Base-by-base conservation (phyloP, 179 eudicot species). In the Beta macrorhiza region DNA sequence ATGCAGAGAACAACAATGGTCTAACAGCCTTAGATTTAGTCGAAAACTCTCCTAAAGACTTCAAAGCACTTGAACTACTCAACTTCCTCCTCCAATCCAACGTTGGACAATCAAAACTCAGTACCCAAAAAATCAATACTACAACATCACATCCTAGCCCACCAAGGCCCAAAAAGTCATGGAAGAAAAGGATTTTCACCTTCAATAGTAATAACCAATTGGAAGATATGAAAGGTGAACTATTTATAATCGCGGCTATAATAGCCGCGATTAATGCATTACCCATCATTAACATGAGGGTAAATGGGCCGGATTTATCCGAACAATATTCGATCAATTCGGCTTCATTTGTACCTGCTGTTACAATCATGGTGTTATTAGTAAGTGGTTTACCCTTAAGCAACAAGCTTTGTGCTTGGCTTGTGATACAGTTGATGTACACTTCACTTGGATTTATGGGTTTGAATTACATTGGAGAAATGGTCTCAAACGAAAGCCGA, bases 11-110 rank as follows among this genome's bases (percentile, higher is more conserved):
- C 78, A 84, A 80, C 72, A 85, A 78, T 68, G 87, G 87, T 71
- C 78, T 80, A 14, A 84, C 89, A 52, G 70, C 86, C 32, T 63
- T 87, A 74, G 77, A 84, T 5, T 56, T 87, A 52, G 25, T 80
- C 9, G 87, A 87, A 75, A 87, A 84, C 67, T 82, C 87, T 14
- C 84, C 87, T 2, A 85, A 80, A 80, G 87, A 84, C 84, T 9
- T 87, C 7, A 78, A 82, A 75, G 25, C 49, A 68, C 86, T 87
- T 25, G 80, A 87, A 22, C 13, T 82, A 72, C 79, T 74, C 69
- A 87, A 81, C 78, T 80, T 87, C 37, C 79, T 87, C 51, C 67
- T 84, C 49, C 73, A 75, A 71, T 80, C 83, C 47, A 83, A 81
- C 53, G 67, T 70, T 42, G 78, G 69, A 83, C 68, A 11, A 52